Base-by-base conservation (phyloP, 2,329 filamentous ascomycete species). In the Pseudovirgaria hyperparasitica region DNA sequence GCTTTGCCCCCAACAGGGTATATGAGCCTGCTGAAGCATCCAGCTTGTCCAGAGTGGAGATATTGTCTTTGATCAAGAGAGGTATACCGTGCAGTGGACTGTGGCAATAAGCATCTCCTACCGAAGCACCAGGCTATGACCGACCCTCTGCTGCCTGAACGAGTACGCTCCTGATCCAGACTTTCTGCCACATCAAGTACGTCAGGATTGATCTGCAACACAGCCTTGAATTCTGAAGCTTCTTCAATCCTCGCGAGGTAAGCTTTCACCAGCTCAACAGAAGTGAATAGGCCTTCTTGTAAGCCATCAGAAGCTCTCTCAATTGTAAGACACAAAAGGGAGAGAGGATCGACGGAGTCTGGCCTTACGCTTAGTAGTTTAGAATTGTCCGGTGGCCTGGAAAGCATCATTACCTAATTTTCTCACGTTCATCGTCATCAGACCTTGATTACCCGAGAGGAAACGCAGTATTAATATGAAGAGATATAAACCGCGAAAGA, bases 11-110 rank as follows among this genome's bases (percentile, higher is more conserved):
- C 0, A 73, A 41, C 0, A 82, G 57, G 2, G 72, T 65, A 34
- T 64, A 76, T 0, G 75, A 81, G 3, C 76, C 76, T 3, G 73
- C 58, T 2, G 68, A 72, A 35, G 70, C 77, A 40, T 72, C 65
- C 70, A 77, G 73, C 32, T 58, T 46, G 41, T 78, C 72, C 2
- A 52, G 45, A 0, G 73, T 78, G 9, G 66, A 72, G 25, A 80
- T 76, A 42, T 74, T 76, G 50, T 76, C 68, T 46, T 80, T 80
- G 51, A 79, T 58, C 5, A 78, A 50, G 14, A 79, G 65, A 0
- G 74, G 75, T 4, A 79, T 61, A 5, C 75, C 74, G 42, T 79
- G 72, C 0, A 77, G 55, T 2, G 70, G 69, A 1, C 64, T 60
- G 26, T 2, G 9, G 12, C 5, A 8, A 7, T n/a, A 21, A 13